Evolutionary conservation across 2,329 filamentous ascomycete species (phyloP), one percentile per base, ranked within the genome.

Genomic region (Pseudogymnoascus sp.): DNA sequence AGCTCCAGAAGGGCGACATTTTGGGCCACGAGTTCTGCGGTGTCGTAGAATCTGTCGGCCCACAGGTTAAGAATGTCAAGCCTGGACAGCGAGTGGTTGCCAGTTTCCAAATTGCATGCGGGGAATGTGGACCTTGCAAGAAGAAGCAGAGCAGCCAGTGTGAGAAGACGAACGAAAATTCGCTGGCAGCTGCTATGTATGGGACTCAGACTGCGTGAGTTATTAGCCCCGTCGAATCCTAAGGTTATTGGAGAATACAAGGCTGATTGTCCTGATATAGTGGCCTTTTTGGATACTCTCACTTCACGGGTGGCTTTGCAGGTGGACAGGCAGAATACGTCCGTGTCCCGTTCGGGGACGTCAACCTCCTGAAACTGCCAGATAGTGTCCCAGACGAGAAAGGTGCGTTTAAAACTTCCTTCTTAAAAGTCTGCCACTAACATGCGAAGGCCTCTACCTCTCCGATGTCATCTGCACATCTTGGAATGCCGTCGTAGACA

Each of bases 291-390:
- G 81, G 81, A 1, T 84, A 84, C 73, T 78, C 75, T 11, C 81
- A 84, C 66, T 87, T 89, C 70, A 86, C 84, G 0, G 86, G 85
- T 6, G 87, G 87, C 2, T 89, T 87, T 70, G 84, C 85, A 21
- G 86, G 86, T 59, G 85, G 85, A 0, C 86, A 89, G 70, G 83
- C 86, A 0, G 87, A 89, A 73, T 89, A 84, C 70, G 81, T 86
- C 2, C 79, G 86, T n/a, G 85, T 88, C 11, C 85, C 86, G 1
- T 84, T 80, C 65, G 86, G 83, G 18, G 84, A 88, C 66, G 79
- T 84, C 66, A 89, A 88, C 69, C 78, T 89, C 6, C 76, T 89
- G 14, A 81, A 82, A 60, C 76, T 89, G 1, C 86, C 86, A n/a
- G 82, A 85, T 65, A 78, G 82, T 66, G 83, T 89, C 0, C 85